Percentiles rank a stretch among this genome's conserved stretches.
phyloP scores from a whole-genome alignment of 768 basidiomycete genomes.

The Rhodotorula diobovata region DNA sequence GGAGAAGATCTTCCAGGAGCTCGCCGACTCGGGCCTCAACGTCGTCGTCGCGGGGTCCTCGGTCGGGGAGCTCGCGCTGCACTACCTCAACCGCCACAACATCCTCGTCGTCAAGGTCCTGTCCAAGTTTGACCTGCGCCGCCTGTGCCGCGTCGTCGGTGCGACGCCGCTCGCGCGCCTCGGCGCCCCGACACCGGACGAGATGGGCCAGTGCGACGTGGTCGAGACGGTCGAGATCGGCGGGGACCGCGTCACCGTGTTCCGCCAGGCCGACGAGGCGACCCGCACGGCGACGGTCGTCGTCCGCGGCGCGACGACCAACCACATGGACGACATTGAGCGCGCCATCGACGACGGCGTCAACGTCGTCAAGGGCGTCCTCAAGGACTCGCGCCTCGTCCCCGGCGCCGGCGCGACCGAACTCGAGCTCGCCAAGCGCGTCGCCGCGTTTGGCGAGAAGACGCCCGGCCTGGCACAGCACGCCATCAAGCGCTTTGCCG shows the following conservation, averaged over 20 bases:
- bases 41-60: constrained; percentile 88
- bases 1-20: constrained; percentile 97
- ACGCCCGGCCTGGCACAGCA: constrained; percentile 90
- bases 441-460: constrained; percentile 80
- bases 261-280: constrained; percentile 76
- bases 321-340: constrained; percentile 91
- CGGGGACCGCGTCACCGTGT: constrained; percentile 93
- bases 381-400: constrained; percentile 84
- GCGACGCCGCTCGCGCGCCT: constrained; percentile 94
- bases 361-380: constrained; percentile 84
- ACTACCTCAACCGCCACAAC: constrained; percentile 88
- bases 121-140: constrained; percentile 94
- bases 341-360: constrained; percentile 95
- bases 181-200: constrained; percentile 92
- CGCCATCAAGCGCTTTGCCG: constrained; percentile 81
- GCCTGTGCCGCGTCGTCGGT: constrained; percentile 88
- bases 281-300: constrained; percentile 93
- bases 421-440: constrained; percentile 77
- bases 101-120: constrained; percentile 95
- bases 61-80: constrained; percentile 90
- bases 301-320: constrained; percentile 87
- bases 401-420: constrained; percentile 93
- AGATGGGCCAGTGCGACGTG: constrained; percentile 87
- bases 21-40: constrained; percentile 89
- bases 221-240: constrained; percentile 95